These are phyloP conservation scores for Acacia acuminata DNA, from an alignment of 306 rosid genomes.

Conservation along the genomic window DNA sequence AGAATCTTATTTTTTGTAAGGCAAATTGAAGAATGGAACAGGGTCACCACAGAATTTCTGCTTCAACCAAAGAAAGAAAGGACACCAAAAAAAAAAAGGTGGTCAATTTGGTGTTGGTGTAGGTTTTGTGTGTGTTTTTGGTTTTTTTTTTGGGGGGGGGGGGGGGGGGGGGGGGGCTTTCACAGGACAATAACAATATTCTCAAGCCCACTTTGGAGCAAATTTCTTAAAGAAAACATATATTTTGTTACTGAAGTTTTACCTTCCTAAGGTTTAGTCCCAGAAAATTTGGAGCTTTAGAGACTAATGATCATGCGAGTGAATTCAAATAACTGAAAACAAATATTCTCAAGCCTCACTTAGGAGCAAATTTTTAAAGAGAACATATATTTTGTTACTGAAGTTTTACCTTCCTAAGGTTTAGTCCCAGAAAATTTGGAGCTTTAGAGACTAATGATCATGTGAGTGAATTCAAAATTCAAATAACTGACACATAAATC, in stretches of 20 bases:
- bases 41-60: background rate
- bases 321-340: background rate
- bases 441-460: background rate
- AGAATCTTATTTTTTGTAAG: background rate
- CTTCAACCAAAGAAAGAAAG: background rate
- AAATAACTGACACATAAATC: background rate
- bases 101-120: too few species aligned
- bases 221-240: background rate
- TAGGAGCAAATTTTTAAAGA: background rate
- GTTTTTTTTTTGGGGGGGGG: too few species aligned
- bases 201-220: background rate
- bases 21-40: background rate
- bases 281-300: background rate
- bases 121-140: too few species aligned
- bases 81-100: background rate
- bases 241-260: background rate
- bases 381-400: background rate
- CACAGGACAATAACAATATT: background rate
- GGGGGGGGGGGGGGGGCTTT: background rate
- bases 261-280: background rate
- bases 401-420: background rate
- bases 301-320: background rate
- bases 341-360: background rate
- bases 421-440: background rate
- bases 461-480: too few species aligned